Evolutionary conservation across 2,329 filamentous ascomycete genomes (phyloP).

Genomic region (Aspergillus spinulosporus): DNA sequence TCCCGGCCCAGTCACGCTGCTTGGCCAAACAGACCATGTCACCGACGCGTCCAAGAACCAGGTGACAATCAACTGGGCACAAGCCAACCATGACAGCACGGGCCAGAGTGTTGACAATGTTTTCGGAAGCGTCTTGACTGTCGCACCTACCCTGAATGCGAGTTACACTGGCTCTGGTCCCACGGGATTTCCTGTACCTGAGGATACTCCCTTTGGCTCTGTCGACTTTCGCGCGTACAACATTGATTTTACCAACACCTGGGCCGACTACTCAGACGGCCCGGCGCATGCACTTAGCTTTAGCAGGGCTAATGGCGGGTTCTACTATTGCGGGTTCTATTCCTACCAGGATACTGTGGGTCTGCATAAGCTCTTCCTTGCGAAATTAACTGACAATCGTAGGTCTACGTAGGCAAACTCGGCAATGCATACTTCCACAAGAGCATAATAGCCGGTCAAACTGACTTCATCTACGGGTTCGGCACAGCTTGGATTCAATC

Average conservation of each 20-base stretch:
- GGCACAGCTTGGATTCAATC: slow-evolving; percentile 63
- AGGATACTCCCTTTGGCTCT: slow-evolving; percentile 63
- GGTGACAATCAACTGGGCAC: slow-evolving; percentile 61
- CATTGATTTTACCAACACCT: slow-evolving; percentile 65
- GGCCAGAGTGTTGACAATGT: slow-evolving; percentile 56
- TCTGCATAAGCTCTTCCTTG: background rate
- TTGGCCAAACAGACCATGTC: slow-evolving; percentile 57
- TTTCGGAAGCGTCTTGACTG: slow-evolving; percentile 61
- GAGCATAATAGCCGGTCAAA: slow-evolving; percentile 62
- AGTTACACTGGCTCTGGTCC: slow-evolving; percentile 63
- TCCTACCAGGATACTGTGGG: slow-evolving; percentile 66
- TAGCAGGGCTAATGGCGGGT: slow-evolving; percentile 64
- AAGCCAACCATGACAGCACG: slow-evolving; percentile 53
- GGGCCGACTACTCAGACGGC: slow-evolving; percentile 53
- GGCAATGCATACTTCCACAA: slow-evolving; percentile 66
- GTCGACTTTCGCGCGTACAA: slow-evolving; percentile 66
- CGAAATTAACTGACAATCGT: background rate
- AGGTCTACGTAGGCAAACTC: slow-evolving; percentile 64
- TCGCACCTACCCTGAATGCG: slow-evolving; percentile 64
- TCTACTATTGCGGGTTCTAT: slow-evolving; percentile 67
- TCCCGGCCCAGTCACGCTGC: slow-evolving; percentile 59
- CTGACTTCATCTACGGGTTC: slow-evolving; percentile 69
- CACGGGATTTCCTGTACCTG: slow-evolving; percentile 61
- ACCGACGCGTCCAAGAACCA: slow-evolving; percentile 50
- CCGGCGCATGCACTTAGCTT: slow-evolving; percentile 62